Base-by-base conservation (phyloP, 805 yeast species). In the Metschnikowia lunata region DNA sequence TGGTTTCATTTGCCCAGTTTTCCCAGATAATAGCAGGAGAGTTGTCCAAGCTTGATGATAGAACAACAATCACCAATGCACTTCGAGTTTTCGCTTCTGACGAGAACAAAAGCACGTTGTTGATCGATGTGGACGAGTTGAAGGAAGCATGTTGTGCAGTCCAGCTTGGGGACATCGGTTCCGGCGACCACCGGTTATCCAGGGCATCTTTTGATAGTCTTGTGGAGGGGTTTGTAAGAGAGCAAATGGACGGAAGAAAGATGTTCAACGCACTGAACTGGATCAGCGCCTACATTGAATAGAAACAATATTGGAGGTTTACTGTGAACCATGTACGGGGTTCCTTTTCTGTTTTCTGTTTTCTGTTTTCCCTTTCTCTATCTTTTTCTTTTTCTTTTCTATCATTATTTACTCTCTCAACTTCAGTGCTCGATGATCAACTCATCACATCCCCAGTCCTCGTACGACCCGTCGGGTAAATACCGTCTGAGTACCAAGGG, bases 371-470 rank as follows among this genome's bases (percentile, higher is more conserved):
- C 8, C 8, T 5, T 27, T 15, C 26, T 12, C 9, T n/a, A 3
- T 36, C 38, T 28, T 26, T 26, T 26, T 26, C 15, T 13, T 36
- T 9, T 4, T 26, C 15, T 26, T 12, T 13, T 26, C 12, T 9
- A 18, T 30, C 28, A 12, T n/a, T 23, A 15, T 29, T 30, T 26
- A 11, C 14, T 28, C 34, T 29, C 26, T 18, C 30, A 18, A 31
- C 8, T 8, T 15, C 30, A 80, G 59, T 75, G 80, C 64, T 93
- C 98, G 45, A 90, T 87, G 61, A 93, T 90, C 60, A 93, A 78
- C 69, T 93, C 99, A 66, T 93, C 98, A 60, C 96, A 93, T 42
- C 97, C 96, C 99, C 99, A 93, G 63, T 93, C 99, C 70, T 93
- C 99, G 60, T 81, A 91, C 42, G 95, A 80, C 6, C 98, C 96